phyloP scores from a whole-genome alignment of 768 basidiomycete genomes.

The Cubamyces sp. region DNA sequence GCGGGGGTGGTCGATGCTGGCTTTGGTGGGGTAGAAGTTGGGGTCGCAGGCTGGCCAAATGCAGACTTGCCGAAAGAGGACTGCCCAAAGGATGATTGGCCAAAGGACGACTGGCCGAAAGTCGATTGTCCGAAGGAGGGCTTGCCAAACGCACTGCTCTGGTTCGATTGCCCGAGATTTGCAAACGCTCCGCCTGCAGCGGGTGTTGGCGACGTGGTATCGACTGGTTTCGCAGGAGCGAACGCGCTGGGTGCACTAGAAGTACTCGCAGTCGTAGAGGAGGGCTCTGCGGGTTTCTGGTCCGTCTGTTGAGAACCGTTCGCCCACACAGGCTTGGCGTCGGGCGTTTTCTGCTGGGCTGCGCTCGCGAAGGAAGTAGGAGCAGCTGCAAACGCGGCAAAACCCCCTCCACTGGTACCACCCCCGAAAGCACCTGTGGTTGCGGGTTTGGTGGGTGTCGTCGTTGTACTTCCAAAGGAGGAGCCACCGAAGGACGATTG shows the following conservation, averaged over 20 bases:
- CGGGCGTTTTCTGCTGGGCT: constrained; percentile 1
- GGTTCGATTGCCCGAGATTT: constrained; percentile 3
- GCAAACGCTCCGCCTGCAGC: constrained; percentile 8
- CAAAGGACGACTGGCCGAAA: constrained; percentile 11
- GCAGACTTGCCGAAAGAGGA: constrained; percentile 16
- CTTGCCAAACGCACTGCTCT: constrained; percentile 6
- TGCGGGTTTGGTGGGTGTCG: background rate
- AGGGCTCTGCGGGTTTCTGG: constrained; percentile 1
- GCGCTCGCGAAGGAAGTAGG: constrained; percentile 14
- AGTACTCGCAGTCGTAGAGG: background rate
- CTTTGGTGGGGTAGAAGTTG: constrained; percentile 3
- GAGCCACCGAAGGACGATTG: constrained; percentile 40
- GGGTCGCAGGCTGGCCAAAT: constrained; percentile 28
- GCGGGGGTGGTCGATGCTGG: constrained; percentile 2
- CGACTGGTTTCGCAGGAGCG: background rate
- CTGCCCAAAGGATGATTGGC: constrained; percentile 3
- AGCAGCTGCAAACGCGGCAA: constrained; percentile 23
- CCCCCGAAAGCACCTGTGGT: background rate
- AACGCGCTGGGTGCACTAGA: background rate
- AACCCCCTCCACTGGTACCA: constrained; percentile 4
- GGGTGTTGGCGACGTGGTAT: background rate
- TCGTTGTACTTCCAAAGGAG: constrained; percentile 27
- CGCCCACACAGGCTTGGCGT: constrained; percentile 22
- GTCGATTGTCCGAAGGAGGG: constrained; percentile 30
- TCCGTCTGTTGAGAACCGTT: background rate